phyloP scores from a whole-genome alignment of 2,329 filamentous ascomycete genomes.

The Fusarium liriodendri region DNA sequence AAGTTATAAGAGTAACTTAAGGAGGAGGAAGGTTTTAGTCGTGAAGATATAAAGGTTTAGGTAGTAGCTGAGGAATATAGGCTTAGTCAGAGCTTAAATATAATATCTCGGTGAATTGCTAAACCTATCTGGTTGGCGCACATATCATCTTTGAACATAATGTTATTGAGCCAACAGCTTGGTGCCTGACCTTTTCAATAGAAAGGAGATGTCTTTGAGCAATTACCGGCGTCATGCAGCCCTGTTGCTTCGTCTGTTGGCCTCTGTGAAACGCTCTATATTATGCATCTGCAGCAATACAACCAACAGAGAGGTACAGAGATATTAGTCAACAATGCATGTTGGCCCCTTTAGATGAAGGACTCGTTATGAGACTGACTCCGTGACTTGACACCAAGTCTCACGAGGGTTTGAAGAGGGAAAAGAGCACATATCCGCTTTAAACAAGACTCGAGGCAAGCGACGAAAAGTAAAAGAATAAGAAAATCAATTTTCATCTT shows the following conservation, averaged over 20 bases:
- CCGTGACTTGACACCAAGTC: neutral
- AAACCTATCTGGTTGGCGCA: no score
- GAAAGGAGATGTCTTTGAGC: neutral
- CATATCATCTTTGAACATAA: no score
- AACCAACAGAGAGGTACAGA: neutral
- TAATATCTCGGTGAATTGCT: no score
- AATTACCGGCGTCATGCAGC: neutral
- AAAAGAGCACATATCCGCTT: neutral
- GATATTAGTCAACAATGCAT: neutral
- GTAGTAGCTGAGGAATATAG: no score
- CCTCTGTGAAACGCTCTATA: neutral
- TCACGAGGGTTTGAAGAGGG: neutral
- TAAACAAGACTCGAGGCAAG: neutral
- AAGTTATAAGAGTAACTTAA: no score
- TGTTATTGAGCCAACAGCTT: neutral
- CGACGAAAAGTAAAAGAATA: neutral
- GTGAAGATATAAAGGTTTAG: no score
- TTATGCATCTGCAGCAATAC: neutral
- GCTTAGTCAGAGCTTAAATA: no score
- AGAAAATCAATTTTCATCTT: neutral
- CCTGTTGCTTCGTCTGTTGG: neutral
- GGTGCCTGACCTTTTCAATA: neutral
- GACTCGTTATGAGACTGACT: neutral
- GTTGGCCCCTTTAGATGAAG: neutral
- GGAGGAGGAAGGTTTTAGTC: no score